These are phyloP conservation scores for Sistotremastrum suecicum DNA, from an alignment of 768 basidiomycete species.

Conservation along the genomic window DNA sequence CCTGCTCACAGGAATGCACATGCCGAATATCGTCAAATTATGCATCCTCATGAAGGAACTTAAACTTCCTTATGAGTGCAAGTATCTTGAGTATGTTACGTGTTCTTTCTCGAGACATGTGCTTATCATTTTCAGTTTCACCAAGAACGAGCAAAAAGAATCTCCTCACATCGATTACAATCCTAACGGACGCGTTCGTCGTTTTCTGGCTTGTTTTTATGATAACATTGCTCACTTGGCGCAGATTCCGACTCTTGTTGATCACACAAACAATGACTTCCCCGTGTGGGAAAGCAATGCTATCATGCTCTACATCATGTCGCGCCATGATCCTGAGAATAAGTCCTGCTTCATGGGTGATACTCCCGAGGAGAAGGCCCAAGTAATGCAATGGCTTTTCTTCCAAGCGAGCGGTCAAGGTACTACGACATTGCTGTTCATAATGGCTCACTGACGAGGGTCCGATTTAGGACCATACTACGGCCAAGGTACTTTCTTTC, in stretches of 20 bases:
- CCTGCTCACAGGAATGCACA: neutral
- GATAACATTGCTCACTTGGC: neutral
- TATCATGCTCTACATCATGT: conserved; percentile 29
- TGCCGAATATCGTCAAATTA: neutral
- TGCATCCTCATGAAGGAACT: neutral
- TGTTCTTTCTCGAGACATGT: neutral
- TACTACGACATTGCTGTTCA: too few species aligned
- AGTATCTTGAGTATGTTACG: conserved; percentile 10
- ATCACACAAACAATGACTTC: conserved; percentile 19
- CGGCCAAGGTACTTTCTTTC: too few species aligned
- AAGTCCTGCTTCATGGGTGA: conserved; percentile 19
- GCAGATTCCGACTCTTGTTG: conserved; percentile 17
- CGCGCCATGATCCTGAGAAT: conserved; percentile 30
- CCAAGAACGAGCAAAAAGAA: conserved; percentile 16
- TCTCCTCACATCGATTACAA: conserved; percentile 14
- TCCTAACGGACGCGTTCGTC: conserved; percentile 14
- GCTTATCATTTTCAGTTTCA: conserved; percentile 1
- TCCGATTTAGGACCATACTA: too few species aligned
- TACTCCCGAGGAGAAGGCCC: conserved; percentile 13
- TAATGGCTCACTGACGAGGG: too few species aligned
- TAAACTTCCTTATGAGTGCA: conserved; percentile 8
- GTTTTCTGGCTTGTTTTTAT: too few species aligned
- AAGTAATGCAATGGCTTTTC: conserved; percentile 30
- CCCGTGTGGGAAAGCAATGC: conserved; percentile 23
- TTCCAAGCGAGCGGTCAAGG: conserved; percentile 22